Evolutionary conservation across 2,329 filamentous ascomycete genomes (phyloP).

Genomic region (Microsporum canis): DNA sequence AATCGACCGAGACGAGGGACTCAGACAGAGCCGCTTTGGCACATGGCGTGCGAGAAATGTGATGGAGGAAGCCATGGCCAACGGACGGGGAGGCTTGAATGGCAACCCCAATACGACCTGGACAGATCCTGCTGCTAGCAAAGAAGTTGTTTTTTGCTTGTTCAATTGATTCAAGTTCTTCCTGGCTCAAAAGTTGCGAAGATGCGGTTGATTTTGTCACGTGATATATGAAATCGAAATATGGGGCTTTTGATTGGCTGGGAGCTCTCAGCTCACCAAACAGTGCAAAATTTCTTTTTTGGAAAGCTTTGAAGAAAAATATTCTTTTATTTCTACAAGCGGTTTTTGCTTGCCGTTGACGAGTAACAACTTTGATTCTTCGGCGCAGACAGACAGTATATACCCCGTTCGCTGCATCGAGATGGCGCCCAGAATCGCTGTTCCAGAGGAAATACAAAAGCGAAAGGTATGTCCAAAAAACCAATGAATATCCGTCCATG

Average conservation of each 20-base stretch:
- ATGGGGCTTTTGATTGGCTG: constrained; percentile 5
- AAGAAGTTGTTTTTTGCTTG: neutral
- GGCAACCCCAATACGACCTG: constrained; percentile 3
- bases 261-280: constrained; percentile 9
- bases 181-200: neutral
- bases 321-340: neutral
- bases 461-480: constrained; percentile 27
- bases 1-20: constrained; percentile 37
- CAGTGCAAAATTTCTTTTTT: constrained; percentile 14
- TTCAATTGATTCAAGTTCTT: neutral
- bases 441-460: constrained; percentile 33
- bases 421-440: constrained; percentile 35
- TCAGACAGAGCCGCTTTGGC: constrained; percentile 47
- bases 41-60: constrained; percentile 49
- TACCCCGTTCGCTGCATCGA: neutral
- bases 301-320: constrained; percentile 4
- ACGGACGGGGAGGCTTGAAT: constrained; percentile 14
- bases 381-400: neutral
- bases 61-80: constrained; percentile 49
- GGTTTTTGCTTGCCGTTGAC: neutral
- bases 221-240: constrained; percentile 1
- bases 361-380: neutral
- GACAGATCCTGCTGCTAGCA: constrained; percentile 2
- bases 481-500: neutral
- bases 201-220: neutral